Percentiles rank a stretch among this genome's conserved stretches.
These are phyloP conservation scores for Prunella vulgaris DNA, from an alignment of 257 asterid genomes.

Conservation along the genomic window DNA sequence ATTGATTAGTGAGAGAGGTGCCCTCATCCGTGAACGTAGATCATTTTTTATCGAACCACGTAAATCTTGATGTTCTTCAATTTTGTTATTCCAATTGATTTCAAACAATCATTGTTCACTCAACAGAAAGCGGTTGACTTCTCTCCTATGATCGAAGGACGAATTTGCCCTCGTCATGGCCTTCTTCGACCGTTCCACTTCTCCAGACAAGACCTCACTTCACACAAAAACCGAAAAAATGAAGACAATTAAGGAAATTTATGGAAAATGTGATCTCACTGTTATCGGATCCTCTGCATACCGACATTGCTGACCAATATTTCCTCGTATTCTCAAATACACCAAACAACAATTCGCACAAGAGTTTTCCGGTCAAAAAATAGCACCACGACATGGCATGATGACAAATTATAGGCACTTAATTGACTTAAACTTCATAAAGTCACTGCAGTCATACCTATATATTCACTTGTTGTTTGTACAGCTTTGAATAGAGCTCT, in stretches of 20 bases:
- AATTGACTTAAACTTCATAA: constrained; percentile 9
- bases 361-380: constrained; percentile 70
- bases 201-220: too few relatives aligned
- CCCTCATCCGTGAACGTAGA: too few relatives aligned
- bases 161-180: too few relatives aligned
- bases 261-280: constrained; percentile 48
- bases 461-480: constrained; percentile 60
- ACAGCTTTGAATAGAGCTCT: constrained; percentile 77
- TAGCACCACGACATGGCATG: too few relatives aligned
- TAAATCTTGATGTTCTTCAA: too few relatives aligned
- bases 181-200: too few relatives aligned
- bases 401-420: background rate
- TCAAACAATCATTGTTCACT: too few relatives aligned
- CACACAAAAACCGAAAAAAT: background rate
- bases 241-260: background rate
- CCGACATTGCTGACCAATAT: constrained; percentile 68
- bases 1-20: too few relatives aligned
- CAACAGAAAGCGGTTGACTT: too few relatives aligned
- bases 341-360: constrained; percentile 95
- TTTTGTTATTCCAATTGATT: too few relatives aligned
- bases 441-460: constrained; percentile 49
- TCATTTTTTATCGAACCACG: too few relatives aligned
- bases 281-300: constrained; percentile 70
- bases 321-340: constrained; percentile 98
- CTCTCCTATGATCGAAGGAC: too few relatives aligned